Evolutionary conservation across 1,284 basidiomycete species (phyloP).

Genomic region (Puccinia polysora): DNA sequence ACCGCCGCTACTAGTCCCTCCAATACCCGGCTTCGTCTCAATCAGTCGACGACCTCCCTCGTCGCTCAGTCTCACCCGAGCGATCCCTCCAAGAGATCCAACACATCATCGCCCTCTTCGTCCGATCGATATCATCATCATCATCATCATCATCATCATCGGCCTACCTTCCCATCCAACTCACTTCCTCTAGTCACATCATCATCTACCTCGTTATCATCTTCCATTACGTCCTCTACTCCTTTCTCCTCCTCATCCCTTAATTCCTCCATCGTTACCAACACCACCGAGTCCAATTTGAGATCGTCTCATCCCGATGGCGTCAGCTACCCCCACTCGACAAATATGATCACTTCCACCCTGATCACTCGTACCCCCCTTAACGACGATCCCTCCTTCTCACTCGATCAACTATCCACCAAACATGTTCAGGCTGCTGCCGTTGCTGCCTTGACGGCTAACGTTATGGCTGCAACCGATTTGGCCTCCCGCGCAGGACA

Average conservation of each 20-base stretch:
- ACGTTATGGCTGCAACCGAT: constrained; percentile 33
- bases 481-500: constrained; percentile 22
- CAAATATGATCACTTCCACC: constrained; percentile 1
- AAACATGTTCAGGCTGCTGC: constrained; percentile 42
- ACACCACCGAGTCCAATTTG: background rate
- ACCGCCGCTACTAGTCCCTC: background rate
- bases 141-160: background rate
- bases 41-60: no score
- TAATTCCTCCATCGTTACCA: background rate
- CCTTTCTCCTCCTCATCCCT: no score
- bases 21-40: no score
- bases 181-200: no score
- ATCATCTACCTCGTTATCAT: background rate
- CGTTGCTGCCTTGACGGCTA: constrained; percentile 37
- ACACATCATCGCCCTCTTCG: background rate
- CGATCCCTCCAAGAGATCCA: background rate
- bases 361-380: background rate
- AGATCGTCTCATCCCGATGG: background rate
- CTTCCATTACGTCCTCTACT: background rate
- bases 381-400: background rate
- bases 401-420: constrained; percentile 5
- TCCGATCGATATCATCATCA: background rate
- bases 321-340: background rate
- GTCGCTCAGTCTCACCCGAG: no score
- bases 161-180: background rate